Evolutionary conservation across 257 asterid genomes (phyloP), one percentile per base, ranked within the genome.

Genomic region (Prunella vulgaris): DNA sequence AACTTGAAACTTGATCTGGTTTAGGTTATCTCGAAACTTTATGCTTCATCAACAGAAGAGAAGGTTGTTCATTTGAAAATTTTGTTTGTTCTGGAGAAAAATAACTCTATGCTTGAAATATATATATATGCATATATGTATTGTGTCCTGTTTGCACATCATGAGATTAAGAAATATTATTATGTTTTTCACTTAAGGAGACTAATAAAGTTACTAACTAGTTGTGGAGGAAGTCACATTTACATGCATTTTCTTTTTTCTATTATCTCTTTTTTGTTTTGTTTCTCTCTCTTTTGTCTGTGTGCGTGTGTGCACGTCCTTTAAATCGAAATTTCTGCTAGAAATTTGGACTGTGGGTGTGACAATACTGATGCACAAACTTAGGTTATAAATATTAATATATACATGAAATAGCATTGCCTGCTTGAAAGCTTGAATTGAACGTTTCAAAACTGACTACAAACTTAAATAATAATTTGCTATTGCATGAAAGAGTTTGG

Each of bases 1-100:
- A 46, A 61, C 40, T 13, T 56, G 46, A 28, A 56, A 57, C 51
- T 66, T 22, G 48, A 66, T 58, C 56, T 59, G 51, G 70, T 33
- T 62, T 27, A 40, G 64, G 12, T 54, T 59, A 69, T 60, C 66
- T 51, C 14, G 24, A n/a, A 7, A 1, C 37, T 54, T 53, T 48
- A 35, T 66, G 49, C 49, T 33, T 30, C 74, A 33, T 44, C 49
- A 42, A 30, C 24, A 68, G 66, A 30, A 48, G 5, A 22, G 35
- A 24, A 22, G 65, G n/a, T 63, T 58, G 33, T 24, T 44, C 14
- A 40, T 40, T 14, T 24, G 20, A 63, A 27, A 38, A 10, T 18
- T 20, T 49, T 62, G 27, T 35, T 27, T 42, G 56, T 64, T 56
- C 53, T 27, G 24, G 27, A 42, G 25, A 35, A 32, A 65, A 52